Evolutionary conservation across 129 eudicot species (phyloP), one percentile per base, ranked within the genome.

Genomic region (Chrysanthemum seticuspe): DNA sequence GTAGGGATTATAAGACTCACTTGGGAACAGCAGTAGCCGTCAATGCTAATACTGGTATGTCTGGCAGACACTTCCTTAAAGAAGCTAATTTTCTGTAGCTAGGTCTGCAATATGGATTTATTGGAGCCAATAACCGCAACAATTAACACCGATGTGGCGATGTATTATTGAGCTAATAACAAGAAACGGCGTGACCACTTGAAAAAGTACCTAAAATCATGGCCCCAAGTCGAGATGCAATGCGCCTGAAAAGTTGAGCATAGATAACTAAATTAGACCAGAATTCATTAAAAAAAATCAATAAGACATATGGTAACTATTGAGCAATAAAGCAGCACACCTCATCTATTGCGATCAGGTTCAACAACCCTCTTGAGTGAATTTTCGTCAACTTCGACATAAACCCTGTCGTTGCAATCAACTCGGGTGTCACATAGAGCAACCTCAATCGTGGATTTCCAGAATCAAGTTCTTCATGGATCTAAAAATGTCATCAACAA

Each of bases 11-110:
- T n/a, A 61, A 51, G 21, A 79, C 96, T 94, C 84, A 94, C 99
- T 86, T 94, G 60, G 99, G 97, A 81, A 79, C 99, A 80, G 99
- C 97, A 53, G 99, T 94, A 81, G 99, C 99, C 68, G 97, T 94
- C 87, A 94, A 78, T 69, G 97, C 99, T 82, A 94, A 75, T 70
- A 94, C 79, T 61, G 99, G 99, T 54, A 90, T 48, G 48, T 75
- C 73, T 15, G 97, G 96, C 49, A 94, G 73, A 60, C 62, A 73
- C 63, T 80, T 80, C 72, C 97, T 90, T 82, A 94, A 78, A 70
- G 96, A 86, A 72, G 97, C 84, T 76, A 94, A 96, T 68, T 90
- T 90, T 79, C 97, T 84, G 81, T 94, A 94, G 86, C 97, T 90
- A 78, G 99, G 97, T 85, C 98, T 94, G 86, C 60, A 80, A 68